phyloP scores from a whole-genome alignment of 2,329 filamentous ascomycete species.

The Cladosporium austrohemisphaericum region DNA sequence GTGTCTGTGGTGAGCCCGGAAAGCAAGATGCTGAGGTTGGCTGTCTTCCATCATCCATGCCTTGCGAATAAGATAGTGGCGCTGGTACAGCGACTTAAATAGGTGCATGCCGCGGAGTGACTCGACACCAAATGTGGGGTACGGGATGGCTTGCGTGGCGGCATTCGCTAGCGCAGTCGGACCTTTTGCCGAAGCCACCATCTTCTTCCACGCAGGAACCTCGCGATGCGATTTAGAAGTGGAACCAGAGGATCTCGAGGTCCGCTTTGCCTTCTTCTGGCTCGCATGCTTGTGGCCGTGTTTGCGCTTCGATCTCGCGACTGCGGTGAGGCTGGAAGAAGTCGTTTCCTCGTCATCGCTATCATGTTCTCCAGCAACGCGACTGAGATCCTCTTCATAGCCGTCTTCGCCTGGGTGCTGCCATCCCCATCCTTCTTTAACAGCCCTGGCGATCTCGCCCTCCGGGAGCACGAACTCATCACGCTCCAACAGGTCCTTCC shows the following conservation, averaged over 20 bases:
- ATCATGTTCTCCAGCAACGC: slow-evolving; percentile 32
- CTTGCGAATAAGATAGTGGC: slow-evolving; percentile 83
- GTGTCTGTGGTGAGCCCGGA: slow-evolving; percentile 91
- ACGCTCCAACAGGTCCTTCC: slow-evolving; percentile 85
- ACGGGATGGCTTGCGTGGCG: slow-evolving; percentile 76
- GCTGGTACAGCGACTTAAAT: slow-evolving; percentile 92
- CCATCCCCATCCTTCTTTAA: slow-evolving; percentile 94
- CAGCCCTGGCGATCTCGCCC: slow-evolving; percentile 80
- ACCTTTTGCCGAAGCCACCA: slow-evolving; percentile 62
- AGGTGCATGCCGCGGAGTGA: slow-evolving; percentile 81
- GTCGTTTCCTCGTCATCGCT: slow-evolving; percentile 32
- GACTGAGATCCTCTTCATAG: slow-evolving; percentile 76
- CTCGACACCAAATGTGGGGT: slow-evolving; percentile 73
- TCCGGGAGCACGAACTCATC: slow-evolving; percentile 76
- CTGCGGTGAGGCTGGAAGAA: slow-evolving; percentile 26
- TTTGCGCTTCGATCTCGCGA: slow-evolving; percentile 21
- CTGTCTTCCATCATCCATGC: slow-evolving; percentile 84
- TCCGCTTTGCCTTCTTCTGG: slow-evolving; percentile 10
- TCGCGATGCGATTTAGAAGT: slow-evolving; percentile 4
- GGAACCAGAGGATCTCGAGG: slow-evolving; percentile 10
- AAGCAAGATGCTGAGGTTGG: slow-evolving; percentile 87
- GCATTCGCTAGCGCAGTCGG: slow-evolving; percentile 82
- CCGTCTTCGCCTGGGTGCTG: slow-evolving; percentile 71
- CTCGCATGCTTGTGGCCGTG: slow-evolving; percentile 4
- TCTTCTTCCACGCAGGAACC: slow-evolving; percentile 43